Conservation (phyloP, 176 grass and related monocot species). For the Carex parvula region DNA sequence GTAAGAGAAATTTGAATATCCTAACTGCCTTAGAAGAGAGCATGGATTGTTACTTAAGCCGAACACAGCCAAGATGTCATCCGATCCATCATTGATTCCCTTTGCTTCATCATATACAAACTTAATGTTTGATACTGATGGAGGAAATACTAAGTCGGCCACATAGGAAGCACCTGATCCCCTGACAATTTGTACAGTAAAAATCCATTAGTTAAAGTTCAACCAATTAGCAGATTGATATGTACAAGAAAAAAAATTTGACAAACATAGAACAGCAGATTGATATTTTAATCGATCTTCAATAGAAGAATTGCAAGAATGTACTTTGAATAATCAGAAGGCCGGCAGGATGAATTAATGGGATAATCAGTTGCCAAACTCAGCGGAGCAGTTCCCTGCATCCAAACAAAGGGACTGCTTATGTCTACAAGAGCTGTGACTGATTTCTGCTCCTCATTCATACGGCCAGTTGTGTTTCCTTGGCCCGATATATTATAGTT, state of each 20-base stretch:
- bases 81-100: not conserved
- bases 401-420: constrained; percentile 2
- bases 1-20: constrained; percentile 18
- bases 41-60: constrained; percentile 15
- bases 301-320: not conserved
- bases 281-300: not conserved
- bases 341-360: not conserved
- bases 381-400: not conserved
- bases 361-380: not conserved
- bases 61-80: not conserved
- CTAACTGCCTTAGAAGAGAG: constrained; percentile 5
- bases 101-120: not conserved
- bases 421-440: constrained; percentile 2
- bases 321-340: not conserved
- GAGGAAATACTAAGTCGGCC: not conserved
- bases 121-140: not conserved
- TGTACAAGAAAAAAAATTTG: too few relatives aligned
- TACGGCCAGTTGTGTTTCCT: not conserved
- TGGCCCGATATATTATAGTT: not conserved
- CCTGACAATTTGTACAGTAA: not conserved
- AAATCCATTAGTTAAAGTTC: not conserved
- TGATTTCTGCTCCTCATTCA: not conserved
- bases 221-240: not conserved
- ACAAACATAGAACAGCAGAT: not conserved
- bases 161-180: not conserved